These are phyloP conservation scores for Salix udensis DNA, from an alignment of 345 rosid genomes.

Conservation along the genomic window DNA sequence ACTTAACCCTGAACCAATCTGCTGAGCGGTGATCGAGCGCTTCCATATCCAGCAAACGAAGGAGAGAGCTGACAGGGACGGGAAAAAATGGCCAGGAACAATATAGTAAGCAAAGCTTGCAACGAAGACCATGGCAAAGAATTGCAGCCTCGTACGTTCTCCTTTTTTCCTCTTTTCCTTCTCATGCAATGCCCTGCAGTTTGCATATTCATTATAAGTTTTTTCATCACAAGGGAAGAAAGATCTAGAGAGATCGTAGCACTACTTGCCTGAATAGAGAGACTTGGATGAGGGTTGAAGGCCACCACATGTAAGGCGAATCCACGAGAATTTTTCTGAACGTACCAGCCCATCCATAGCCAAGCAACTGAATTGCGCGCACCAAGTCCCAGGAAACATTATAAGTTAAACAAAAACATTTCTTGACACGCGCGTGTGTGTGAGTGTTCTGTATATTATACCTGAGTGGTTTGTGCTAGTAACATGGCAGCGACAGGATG, in stretches of 20 bases:
- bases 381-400: background rate
- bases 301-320: conserved; percentile 95
- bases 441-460: background rate
- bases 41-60: conserved; percentile 74
- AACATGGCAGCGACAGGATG: conserved; percentile 36
- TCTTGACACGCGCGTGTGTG: background rate
- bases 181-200: conserved; percentile 64
- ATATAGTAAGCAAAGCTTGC: conserved; percentile 68
- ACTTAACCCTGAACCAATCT: conserved; percentile 52
- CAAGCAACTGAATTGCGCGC: conserved; percentile 47
- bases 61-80: conserved; percentile 57
- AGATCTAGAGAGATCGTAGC: background rate
- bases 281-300: conserved; percentile 66
- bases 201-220: background rate
- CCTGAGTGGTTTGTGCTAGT: conserved; percentile 74
- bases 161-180: conserved; percentile 48
- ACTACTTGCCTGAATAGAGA: conserved; percentile 60
- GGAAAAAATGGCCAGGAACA: conserved; percentile 67
- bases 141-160: conserved; percentile 56
- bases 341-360: conserved; percentile 82
- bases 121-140: conserved; percentile 55
- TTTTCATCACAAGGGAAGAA: background rate
- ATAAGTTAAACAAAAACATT: too few species aligned
- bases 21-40: conserved; percentile 54
- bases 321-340: conserved; percentile 68